Conservation (phyloP, 805 yeast species). For the Metschnikowia gruessii region DNA sequence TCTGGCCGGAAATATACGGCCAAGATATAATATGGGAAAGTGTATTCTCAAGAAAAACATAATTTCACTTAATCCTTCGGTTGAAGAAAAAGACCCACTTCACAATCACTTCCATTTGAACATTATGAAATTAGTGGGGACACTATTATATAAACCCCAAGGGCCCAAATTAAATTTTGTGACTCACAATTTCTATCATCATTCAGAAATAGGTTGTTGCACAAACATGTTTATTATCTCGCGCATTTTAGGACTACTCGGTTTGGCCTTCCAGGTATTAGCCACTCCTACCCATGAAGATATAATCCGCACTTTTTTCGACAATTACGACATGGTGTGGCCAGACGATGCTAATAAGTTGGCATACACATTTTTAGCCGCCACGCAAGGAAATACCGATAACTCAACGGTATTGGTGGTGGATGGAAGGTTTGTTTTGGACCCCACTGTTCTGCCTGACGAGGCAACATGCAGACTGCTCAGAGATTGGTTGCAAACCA, state of each 20-base stretch:
- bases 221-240: neutral
- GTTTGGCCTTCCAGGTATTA: neutral
- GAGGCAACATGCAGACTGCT: neutral
- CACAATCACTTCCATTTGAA: no score
- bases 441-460: neutral
- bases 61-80: no score
- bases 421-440: conserved; percentile 3
- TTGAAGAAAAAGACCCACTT: no score
- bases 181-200: no score
- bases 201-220: no score
- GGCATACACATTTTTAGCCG: conserved; percentile 5
- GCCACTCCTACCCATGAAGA: neutral
- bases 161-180: no score
- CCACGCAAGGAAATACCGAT: neutral
- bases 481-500: conserved; percentile 3
- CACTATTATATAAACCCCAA: no score
- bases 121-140: no score
- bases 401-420: conserved; percentile 1
- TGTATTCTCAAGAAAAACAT: no score
- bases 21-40: no score
- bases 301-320: conserved; percentile 3
- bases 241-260: neutral
- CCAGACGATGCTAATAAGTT: conserved; percentile 9
- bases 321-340: conserved; percentile 8
- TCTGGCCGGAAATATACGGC: no score